Conservation (phyloP, 2,329 filamentous ascomycete species). For the Colletotrichum gloeosporioides region DNA sequence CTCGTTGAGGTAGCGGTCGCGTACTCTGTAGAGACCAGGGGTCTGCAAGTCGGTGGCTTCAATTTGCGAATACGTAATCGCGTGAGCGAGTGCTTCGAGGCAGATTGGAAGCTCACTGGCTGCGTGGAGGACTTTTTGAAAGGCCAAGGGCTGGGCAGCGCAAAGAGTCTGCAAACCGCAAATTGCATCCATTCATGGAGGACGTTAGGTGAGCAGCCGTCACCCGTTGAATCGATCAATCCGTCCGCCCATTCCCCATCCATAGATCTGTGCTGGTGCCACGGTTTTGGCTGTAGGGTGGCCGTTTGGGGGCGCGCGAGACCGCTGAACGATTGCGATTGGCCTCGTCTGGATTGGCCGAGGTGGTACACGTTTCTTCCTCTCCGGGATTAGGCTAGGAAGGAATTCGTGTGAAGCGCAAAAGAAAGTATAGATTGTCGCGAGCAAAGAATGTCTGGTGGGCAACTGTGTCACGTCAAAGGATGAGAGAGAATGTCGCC, state of each 20-base stretch:
- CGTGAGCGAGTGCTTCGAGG: neutral
- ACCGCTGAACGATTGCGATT: neutral
- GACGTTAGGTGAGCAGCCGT: neutral
- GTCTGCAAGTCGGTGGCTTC: neutral
- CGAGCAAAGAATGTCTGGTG: neutral
- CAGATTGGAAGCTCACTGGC: conserved; percentile 1
- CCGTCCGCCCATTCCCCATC: neutral
- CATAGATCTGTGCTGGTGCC: neutral
- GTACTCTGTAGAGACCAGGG: neutral
- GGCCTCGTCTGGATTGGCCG: neutral
- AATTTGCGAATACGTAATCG: conserved; percentile 8
- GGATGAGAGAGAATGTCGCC: neutral
- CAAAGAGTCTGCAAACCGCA: conserved; percentile 1
- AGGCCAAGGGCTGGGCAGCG: conserved; percentile 18
- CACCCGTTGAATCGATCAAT: neutral
- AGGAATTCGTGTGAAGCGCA: too few relatives aligned
- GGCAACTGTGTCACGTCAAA: neutral
- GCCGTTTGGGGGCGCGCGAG: neutral
- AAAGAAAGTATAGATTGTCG: neutral
- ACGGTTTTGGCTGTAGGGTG: neutral
- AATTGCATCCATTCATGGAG: neutral
- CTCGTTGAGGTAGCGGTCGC: neutral
- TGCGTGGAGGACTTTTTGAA: neutral
- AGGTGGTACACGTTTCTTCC: neutral
- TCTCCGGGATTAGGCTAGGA: neutral